Conservation (phyloP, 495 filamentous ascomycete genomes). For the Lepraria neglecta region DNA sequence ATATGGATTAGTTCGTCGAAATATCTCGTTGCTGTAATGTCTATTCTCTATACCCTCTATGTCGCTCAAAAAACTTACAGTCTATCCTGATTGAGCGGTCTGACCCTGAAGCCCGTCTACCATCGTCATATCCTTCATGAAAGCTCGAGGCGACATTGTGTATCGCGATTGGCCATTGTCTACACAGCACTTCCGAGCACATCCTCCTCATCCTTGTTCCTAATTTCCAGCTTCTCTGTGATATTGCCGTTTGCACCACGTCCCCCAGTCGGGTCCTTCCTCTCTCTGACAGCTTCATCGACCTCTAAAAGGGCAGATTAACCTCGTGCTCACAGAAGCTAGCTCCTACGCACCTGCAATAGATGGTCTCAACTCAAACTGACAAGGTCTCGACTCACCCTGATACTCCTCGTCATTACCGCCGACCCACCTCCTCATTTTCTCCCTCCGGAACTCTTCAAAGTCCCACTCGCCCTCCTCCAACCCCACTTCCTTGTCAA, state of each 20-base stretch:
- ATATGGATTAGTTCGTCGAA: no score
- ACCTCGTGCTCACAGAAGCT: background rate
- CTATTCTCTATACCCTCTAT: no score
- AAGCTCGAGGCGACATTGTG: no score
- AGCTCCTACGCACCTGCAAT: constrained; percentile 6
- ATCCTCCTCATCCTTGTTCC: constrained; percentile 25
- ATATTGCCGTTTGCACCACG: constrained; percentile 20
- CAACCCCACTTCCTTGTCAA: constrained; percentile 40
- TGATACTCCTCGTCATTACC: constrained; percentile 32
- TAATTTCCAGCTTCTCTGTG: constrained; percentile 13
- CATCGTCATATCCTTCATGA: no score
- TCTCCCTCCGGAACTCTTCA: constrained; percentile 62
- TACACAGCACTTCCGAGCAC: constrained; percentile 34
- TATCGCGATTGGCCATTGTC: background rate
- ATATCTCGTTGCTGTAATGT: no score
- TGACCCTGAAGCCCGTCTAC: no score
- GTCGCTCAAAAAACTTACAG: no score
- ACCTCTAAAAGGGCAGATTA: constrained; percentile 19
- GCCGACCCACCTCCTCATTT: constrained; percentile 51
- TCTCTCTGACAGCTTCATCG: constrained; percentile 22
- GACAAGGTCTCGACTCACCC: constrained; percentile 14
- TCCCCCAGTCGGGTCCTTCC: constrained; percentile 26
- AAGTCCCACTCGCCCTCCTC: constrained; percentile 78
- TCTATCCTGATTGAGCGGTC: no score
- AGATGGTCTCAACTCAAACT: background rate